These are phyloP conservation scores for Coemansia sp. DNA, from an alignment of 192 early-diverging fungal genomes.

Conservation along the genomic window DNA sequence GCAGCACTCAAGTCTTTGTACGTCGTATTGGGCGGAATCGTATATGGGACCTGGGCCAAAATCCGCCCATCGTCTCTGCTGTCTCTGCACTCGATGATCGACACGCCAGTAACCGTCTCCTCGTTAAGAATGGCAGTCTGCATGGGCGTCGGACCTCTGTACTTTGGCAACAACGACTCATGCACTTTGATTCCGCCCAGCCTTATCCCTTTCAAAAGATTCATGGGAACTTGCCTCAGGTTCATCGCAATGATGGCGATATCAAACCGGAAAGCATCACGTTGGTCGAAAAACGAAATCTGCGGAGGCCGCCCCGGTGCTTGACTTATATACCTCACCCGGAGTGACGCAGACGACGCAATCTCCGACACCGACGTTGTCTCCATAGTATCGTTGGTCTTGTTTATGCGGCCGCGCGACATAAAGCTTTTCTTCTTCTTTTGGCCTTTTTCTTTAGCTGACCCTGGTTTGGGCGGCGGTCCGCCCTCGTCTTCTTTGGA, in stretches of 20 bases:
- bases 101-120: conserved; percentile 77
- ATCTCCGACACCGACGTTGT: too few species aligned
- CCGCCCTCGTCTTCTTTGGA: too few species aligned
- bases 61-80: conserved; percentile 74
- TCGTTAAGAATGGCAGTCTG: conserved; percentile 76
- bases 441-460: neutral
- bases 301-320: neutral
- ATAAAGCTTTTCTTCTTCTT: neutral
- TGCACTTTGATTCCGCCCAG: conserved; percentile 76
- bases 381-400: neutral
- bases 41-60: conserved; percentile 58
- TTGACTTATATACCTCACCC: neutral
- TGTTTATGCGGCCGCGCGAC: neutral
- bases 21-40: neutral
- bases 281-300: neutral
- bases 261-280: neutral
- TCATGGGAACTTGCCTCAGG: neutral
- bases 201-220: conserved; percentile 42
- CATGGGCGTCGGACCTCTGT: conserved; percentile 82
- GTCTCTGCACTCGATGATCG: conserved; percentile 75
- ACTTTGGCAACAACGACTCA: conserved; percentile 84
- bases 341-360: neutral
- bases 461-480: too few species aligned
- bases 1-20: neutral
- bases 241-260: neutral